These are phyloP conservation scores for Akanthomyces uredinophilus DNA, from an alignment of 2,329 filamentous ascomycete genomes.

Conservation along the genomic window DNA sequence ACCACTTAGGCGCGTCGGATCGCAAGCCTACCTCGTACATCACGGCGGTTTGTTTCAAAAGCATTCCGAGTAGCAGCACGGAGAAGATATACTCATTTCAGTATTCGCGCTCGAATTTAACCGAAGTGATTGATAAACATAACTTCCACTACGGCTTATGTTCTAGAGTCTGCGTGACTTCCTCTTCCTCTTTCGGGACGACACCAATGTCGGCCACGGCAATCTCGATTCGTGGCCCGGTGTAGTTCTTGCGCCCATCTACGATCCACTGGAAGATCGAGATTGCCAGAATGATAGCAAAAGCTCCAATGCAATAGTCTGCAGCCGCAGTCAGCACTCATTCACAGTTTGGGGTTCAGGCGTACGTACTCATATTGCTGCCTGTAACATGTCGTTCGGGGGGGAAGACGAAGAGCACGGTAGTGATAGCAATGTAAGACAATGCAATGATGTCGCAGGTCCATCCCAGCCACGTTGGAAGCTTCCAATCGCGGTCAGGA, in stretches of 20 bases:
- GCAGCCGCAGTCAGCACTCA: not conserved
- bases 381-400: constrained; percentile 59
- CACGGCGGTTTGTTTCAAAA: not conserved
- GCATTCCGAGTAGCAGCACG: not conserved
- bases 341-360: not conserved
- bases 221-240: constrained; percentile 25
- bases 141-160: constrained; percentile 14
- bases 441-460: constrained; percentile 42
- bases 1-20: not conserved
- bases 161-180: constrained; percentile 15
- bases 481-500: constrained; percentile 41
- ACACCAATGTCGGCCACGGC: not conserved
- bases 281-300: constrained; percentile 40
- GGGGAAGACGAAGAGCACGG: constrained; percentile 69
- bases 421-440: constrained; percentile 60
- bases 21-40: not conserved
- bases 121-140: too few relatives aligned
- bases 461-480: constrained; percentile 34
- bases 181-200: not conserved
- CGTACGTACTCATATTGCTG: constrained; percentile 54
- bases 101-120: not conserved
- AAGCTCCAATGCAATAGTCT: constrained; percentile 42
- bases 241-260: constrained; percentile 42
- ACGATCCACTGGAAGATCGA: constrained; percentile 39
- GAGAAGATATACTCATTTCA: not conserved